Evolutionary conservation across 2,329 filamentous ascomycete species (phyloP).

Genomic region (Colletotrichum sojae): DNA sequence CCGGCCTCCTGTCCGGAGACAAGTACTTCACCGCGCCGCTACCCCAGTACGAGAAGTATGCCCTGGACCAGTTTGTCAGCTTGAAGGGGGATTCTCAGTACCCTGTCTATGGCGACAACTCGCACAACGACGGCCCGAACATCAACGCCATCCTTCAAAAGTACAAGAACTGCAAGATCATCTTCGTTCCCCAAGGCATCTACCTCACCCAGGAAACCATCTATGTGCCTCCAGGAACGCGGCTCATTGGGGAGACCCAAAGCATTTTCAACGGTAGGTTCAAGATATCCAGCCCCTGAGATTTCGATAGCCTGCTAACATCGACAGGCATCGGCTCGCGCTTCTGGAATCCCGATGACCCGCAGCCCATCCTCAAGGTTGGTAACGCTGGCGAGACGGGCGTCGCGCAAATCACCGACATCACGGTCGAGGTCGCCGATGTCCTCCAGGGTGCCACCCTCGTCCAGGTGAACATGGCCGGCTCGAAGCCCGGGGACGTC

Average conservation of each 20-base stretch:
- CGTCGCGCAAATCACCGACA: conserved; percentile 64
- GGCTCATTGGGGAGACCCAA: conserved; percentile 70
- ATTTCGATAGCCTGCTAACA: neutral
- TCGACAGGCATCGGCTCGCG: conserved; percentile 56
- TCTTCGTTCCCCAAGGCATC: conserved; percentile 55
- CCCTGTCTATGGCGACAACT: conserved; percentile 58
- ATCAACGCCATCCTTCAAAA: conserved; percentile 51
- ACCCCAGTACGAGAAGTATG: conserved; percentile 60
- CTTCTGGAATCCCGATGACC: conserved; percentile 59
- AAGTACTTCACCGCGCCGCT: conserved; percentile 49
- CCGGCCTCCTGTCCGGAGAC: conserved; percentile 48
- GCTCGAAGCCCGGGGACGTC: conserved; percentile 61
- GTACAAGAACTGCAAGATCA: conserved; percentile 52
- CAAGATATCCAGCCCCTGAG: neutral
- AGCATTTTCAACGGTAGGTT: conserved; percentile 58
- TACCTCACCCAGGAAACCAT: conserved; percentile 35
- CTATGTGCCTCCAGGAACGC: conserved; percentile 53
- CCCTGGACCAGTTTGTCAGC: conserved; percentile 58
- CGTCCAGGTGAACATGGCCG: conserved; percentile 66
- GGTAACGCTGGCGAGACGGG: conserved; percentile 65
- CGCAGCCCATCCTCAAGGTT: conserved; percentile 64
- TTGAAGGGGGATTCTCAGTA: conserved; percentile 58
- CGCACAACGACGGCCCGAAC: conserved; percentile 50
- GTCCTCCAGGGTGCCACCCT: conserved; percentile 57
- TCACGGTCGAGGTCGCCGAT: conserved; percentile 65